Percentiles rank a stretch among this genome's conserved stretches.
Evolutionary conservation across 192 early-diverging fungal genomes (phyloP).

Genomic region (Linnemannia elongata): DNA sequence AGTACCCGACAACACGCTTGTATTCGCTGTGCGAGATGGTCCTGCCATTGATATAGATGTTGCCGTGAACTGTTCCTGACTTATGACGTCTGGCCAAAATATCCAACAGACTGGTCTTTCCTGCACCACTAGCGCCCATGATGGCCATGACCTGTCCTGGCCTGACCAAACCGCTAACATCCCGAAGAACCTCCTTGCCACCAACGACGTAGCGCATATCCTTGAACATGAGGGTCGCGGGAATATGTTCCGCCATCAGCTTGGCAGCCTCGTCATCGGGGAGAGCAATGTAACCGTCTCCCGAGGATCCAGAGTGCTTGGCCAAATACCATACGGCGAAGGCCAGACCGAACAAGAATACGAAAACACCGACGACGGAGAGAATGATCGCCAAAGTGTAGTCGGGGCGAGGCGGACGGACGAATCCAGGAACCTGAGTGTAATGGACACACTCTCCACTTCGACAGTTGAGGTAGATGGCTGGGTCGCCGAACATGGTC

Average conservation of each 20-base stretch:
- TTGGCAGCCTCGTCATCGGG: conserved; percentile 72
- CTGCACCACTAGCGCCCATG: conserved; percentile 93
- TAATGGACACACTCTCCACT: conserved; percentile 92
- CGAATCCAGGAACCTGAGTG: conserved; percentile 86
- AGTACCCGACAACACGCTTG: conserved; percentile 82
- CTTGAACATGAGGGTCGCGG: conserved; percentile 75
- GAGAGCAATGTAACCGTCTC: conserved; percentile 54
- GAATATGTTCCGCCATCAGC: conserved; percentile 82
- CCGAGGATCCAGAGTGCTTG: conserved; percentile 35
- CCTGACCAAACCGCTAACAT: conserved; percentile 80
- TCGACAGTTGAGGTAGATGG: conserved; percentile 82
- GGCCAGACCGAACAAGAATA: conserved; percentile 54
- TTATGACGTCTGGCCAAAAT: conserved; percentile 88
- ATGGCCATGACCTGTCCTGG: conserved; percentile 96
- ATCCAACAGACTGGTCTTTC: conserved; percentile 93
- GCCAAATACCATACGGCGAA: conserved; percentile 43
- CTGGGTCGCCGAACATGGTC: conserved; percentile 84
- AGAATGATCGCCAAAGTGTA: conserved; percentile 56
- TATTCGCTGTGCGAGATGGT: conserved; percentile 74
- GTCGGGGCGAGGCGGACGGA: conserved; percentile 57
- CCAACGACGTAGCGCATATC: conserved; percentile 70
- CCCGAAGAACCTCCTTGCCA: conserved; percentile 59
- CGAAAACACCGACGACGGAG: conserved; percentile 55
- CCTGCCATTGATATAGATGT: conserved; percentile 85
- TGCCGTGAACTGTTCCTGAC: conserved; percentile 75